Base-by-base conservation (phyloP, 768 basidiomycete species). In the Mycena crocata region DNA sequence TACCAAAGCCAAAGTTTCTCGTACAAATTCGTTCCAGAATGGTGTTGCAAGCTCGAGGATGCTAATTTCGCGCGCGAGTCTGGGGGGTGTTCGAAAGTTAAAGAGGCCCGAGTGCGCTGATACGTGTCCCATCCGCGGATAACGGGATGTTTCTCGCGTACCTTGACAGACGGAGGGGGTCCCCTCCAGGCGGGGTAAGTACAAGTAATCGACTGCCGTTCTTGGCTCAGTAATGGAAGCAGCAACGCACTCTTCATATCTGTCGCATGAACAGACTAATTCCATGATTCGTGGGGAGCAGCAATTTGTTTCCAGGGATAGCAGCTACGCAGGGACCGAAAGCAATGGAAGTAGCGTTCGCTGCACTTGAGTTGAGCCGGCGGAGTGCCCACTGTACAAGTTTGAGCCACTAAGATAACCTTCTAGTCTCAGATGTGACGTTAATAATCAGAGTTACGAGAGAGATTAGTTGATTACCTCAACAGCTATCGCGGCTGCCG, bases 21-120 rank as follows among this genome's bases (percentile, higher is more conserved):
- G 57, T 66, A 66, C 57, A 45, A n/a, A 31, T 54, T 52, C 39
- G 57, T 66, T 66, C 64, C 57, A 66, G 64, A 66, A 60, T 40
- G 23, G 51, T 9, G 26, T 39, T 50, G 42, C 12, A 55, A 46
- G 34, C 51, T 54, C 45, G 48, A 60, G 45, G 58, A 60, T n/a
- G 44, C 37, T 32, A n/a, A n/a, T 46, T n/a, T n/a, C n/a, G n/a
- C n/a, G n/a, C 30, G 12, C 50, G 46, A 59, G 40, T 14, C 21
- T n/a, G n/a, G n/a, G n/a, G n/a, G n/a, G n/a, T n/a, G 21, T 52
- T 66, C 57, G 50, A 58, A 66, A 66, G 57, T 57, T 55, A 59
- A 60, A 66, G 51, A 46, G 64, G 50, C n/a, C 23, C 35, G 35
- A 66, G 35, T 32, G 64, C 44, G 64, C 44, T 66, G 64, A 59